A percentile compares a stretch with the other conserved stretches of the same genome.
These are phyloP conservation scores for Erodium texanum DNA, from an alignment of 441 rosid species.

Conservation along the genomic window DNA sequence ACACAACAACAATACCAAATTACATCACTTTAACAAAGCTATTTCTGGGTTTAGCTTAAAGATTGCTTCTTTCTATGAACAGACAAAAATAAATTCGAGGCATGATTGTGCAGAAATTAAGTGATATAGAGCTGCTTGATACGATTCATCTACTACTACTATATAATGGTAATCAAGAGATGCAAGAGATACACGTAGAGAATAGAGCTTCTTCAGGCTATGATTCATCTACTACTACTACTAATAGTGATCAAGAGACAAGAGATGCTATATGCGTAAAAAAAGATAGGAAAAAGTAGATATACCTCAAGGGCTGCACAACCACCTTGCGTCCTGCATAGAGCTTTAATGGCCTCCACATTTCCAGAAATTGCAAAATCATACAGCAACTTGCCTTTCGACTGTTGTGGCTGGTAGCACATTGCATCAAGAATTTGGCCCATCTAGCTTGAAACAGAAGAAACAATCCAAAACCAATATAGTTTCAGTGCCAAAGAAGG, in stretches of 20 bases:
- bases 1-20: background rate
- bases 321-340: constrained; percentile 28
- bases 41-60: too few relatives aligned
- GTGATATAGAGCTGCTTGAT: too few relatives aligned
- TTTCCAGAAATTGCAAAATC: constrained; percentile 32
- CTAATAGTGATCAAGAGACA: background rate
- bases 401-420: constrained; percentile 25
- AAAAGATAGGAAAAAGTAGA: background rate
- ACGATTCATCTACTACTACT: too few relatives aligned
- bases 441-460: constrained; percentile 16
- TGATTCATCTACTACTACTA: too few relatives aligned
- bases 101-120: too few relatives aligned
- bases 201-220: too few relatives aligned
- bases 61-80: too few relatives aligned
- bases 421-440: constrained; percentile 35
- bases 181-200: too few relatives aligned
- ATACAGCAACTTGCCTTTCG: constrained; percentile 41
- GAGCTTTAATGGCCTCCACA: constrained; percentile 34
- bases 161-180: too few relatives aligned
- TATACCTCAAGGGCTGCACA: constrained; percentile 45
- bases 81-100: too few relatives aligned
- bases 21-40: too few relatives aligned
- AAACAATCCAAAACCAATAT: background rate
- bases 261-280: background rate
- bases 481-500: background rate